Evolutionary conservation across 1,139 yeast species (phyloP).

Genomic region (Keqinozyma sinolaborantium): DNA sequence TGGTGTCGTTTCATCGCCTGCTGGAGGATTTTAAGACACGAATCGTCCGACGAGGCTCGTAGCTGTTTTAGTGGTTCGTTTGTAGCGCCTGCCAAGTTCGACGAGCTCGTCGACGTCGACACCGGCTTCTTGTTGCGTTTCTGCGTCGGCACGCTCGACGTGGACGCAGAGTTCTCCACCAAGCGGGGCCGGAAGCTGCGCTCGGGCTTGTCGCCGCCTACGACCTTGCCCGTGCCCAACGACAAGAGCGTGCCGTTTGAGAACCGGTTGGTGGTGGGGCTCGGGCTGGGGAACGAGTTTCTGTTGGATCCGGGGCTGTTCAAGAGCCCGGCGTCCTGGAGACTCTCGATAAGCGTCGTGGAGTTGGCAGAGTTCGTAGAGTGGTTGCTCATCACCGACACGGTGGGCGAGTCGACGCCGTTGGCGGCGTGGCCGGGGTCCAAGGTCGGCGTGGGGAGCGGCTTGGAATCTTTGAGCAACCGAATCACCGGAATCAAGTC

Average conservation of each 20-base stretch:
- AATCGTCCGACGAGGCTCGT: constrained; percentile 87
- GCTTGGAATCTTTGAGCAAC: constrained; percentile 51
- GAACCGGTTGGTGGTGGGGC: constrained; percentile 39
- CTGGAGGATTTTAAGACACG: constrained; percentile 84
- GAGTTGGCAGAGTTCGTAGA: constrained; percentile 6
- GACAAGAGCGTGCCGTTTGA: constrained; percentile 39
- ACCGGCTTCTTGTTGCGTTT: not conserved
- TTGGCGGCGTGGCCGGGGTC: constrained; percentile 34
- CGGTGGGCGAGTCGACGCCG: constrained; percentile 31
- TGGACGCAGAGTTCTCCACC: constrained; percentile 23
- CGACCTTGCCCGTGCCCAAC: constrained; percentile 42
- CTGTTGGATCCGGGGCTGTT: constrained; percentile 8
- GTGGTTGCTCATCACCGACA: constrained; percentile 20
- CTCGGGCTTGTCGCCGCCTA: constrained; percentile 4
- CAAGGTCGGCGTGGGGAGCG: constrained; percentile 54
- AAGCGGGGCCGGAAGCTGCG: constrained; percentile 24
- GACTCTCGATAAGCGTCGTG: constrained; percentile 10
- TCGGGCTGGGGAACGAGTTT: constrained; percentile 19
- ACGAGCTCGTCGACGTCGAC: constrained; percentile 5
- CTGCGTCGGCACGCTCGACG: not conserved
- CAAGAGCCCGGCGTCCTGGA: constrained; percentile 10
- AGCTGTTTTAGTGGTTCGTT: constrained; percentile 80
- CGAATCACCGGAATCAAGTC: constrained; percentile 53
- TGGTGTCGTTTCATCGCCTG: constrained; percentile 88
- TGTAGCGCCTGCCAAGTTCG: constrained; percentile 3